Evolutionary conservation across 306 rosid genomes (phyloP).

Genomic region (Sicyos baderoa): DNA sequence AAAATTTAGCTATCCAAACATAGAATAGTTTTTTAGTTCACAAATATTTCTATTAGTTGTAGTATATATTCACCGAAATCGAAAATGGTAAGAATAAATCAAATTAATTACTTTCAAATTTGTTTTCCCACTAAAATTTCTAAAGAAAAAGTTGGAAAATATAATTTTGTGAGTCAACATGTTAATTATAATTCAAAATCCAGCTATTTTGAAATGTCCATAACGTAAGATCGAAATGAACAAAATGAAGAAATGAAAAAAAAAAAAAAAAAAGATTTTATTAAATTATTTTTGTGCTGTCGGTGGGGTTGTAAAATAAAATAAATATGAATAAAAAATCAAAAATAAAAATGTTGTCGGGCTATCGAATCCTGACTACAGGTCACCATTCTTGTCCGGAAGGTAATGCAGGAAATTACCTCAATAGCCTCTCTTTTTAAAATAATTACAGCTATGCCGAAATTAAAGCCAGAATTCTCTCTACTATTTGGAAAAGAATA

Average conservation of each 20-base stretch:
- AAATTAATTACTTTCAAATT: neutral
- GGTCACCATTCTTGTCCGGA: constrained; percentile 27
- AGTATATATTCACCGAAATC: neutral
- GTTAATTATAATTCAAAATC: neutral
- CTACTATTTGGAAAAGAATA: neutral
- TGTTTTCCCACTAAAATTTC: neutral
- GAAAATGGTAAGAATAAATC: neutral
- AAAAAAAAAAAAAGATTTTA: neutral
- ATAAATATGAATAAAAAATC: neutral
- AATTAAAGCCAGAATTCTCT: neutral
- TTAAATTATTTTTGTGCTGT: constrained; percentile 12
- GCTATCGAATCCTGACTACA: constrained; percentile 29
- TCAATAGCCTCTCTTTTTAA: neutral
- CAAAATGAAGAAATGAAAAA: neutral
- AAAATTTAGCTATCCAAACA: neutral
- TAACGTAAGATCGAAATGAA: neutral
- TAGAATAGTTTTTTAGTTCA: too few relatives aligned
- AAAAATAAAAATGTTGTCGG: constrained; percentile 33
- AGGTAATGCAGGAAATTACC: neutral
- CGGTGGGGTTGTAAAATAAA: constrained; percentile 39
- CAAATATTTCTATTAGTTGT: neutral
- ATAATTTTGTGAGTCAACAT: neutral
- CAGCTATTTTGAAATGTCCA: neutral
- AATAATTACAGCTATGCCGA: neutral
- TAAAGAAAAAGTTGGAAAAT: neutral